phyloP scores from a whole-genome alignment of 306 rosid genomes.

The Calophaca sinica region DNA sequence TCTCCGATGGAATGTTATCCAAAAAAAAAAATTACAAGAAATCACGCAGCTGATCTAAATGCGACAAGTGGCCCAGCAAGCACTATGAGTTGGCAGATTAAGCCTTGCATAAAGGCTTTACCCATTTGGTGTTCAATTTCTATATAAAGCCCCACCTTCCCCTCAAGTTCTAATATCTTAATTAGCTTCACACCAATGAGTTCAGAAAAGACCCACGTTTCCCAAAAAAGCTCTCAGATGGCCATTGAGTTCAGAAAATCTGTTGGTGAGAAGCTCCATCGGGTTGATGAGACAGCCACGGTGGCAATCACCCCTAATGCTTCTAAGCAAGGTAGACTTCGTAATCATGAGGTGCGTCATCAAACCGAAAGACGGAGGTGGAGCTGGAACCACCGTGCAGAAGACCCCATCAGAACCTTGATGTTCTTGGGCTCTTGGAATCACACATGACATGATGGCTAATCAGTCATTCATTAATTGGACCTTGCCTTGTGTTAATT shows the following conservation, averaged over 20 bases:
- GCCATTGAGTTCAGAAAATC: conserved; percentile 34
- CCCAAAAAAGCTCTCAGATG: conserved; percentile 39
- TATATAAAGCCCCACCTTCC: not conserved
- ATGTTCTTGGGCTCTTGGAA: conserved; percentile 56
- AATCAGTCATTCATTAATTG: not conserved
- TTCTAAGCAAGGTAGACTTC: conserved; percentile 38
- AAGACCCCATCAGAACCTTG: conserved; percentile 57
- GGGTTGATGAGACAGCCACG: conserved; percentile 19
- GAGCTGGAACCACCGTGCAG: conserved; percentile 42
- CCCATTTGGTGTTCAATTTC: no score
- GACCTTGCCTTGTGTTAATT: not conserved
- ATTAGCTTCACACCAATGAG: not conserved
- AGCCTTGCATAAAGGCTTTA: no score
- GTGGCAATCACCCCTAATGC: conserved; percentile 2
- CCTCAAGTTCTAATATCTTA: conserved; percentile 38
- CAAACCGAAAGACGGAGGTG: conserved; percentile 33
- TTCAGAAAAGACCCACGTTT: conserved; percentile 41
- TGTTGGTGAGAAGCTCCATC: conserved; percentile 45
- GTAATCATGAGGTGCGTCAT: not conserved
- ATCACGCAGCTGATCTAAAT: no score
- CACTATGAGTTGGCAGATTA: no score
- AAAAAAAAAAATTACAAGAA: no score
- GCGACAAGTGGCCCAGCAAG: no score
- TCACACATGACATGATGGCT: conserved; percentile 43
- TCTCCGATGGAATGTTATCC: no score